Evolutionary conservation across 2,329 filamentous ascomycete species (phyloP).

Genomic region (Beauveria rudraprayagi): DNA sequence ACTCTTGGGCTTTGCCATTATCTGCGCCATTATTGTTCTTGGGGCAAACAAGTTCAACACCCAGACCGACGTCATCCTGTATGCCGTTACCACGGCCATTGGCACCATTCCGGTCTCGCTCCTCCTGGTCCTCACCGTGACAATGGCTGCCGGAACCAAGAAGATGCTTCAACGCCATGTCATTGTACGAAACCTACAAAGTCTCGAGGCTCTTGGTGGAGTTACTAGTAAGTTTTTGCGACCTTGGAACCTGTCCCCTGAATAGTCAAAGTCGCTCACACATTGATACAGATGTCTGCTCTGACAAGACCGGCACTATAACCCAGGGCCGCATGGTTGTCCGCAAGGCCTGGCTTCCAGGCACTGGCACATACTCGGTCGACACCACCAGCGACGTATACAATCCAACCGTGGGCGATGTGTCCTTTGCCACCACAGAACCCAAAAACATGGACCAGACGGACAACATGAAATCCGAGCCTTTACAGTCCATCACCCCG

Average conservation of each 20-base stretch:
- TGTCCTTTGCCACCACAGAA: slow-evolving; percentile 13
- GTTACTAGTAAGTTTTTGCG: slow-evolving; percentile 33
- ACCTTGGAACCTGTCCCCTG: neutral
- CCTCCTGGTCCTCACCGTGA: slow-evolving; percentile 42
- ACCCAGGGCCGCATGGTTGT: slow-evolving; percentile 25
- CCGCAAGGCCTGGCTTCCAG: slow-evolving; percentile 24
- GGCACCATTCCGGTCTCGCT: slow-evolving; percentile 40
- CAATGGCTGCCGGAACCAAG: slow-evolving; percentile 42
- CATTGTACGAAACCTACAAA: slow-evolving; percentile 38
- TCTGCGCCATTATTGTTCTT: slow-evolving; percentile 32
- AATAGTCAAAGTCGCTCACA: too few relatives aligned
- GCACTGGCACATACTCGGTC: slow-evolving; percentile 25
- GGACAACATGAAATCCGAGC: slow-evolving; percentile 11
- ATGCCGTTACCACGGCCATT: slow-evolving; percentile 32
- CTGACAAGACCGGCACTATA: slow-evolving; percentile 28
- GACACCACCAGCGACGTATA: slow-evolving; percentile 22
- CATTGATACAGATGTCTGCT: slow-evolving; percentile 19
- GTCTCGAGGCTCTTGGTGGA: slow-evolving; percentile 41
- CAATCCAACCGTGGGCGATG: slow-evolving; percentile 19
- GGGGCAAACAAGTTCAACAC: slow-evolving; percentile 28
- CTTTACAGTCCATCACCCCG: slow-evolving; percentile 20
- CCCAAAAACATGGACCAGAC: slow-evolving; percentile 12
- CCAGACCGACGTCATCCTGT: slow-evolving; percentile 27
- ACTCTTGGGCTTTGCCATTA: slow-evolving; percentile 49
- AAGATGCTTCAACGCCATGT: slow-evolving; percentile 40